Base-by-base conservation (phyloP, 2,329 filamentous ascomycete species). In the Leptographium procerum region DNA sequence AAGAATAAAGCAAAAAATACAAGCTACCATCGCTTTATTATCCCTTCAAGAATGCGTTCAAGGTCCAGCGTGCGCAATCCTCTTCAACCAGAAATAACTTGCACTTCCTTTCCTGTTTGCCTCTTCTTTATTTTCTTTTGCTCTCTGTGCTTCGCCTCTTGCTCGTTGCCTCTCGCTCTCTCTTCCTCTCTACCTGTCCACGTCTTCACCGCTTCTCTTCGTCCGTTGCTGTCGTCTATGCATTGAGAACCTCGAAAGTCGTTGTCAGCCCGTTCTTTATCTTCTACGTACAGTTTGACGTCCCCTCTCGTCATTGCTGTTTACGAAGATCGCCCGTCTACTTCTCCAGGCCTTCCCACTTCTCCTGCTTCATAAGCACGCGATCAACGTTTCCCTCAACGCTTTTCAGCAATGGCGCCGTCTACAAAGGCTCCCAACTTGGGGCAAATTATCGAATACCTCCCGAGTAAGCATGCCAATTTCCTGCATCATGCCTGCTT, bases 401-500 rank as follows among this genome's bases (percentile, higher is more conserved):
- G 8, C 9, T 22, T 43, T 36, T 22, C 43, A 16, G 26, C 53
- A 6, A 45, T 81, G 79, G 75, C 76, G 64, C 77, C 78, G 72
- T 76, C 78, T 64, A 73, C 66, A 70, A 64, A 73, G 70, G 69
- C 67, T 69, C 68, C 81, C 70, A 88, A 84, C 73, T 83, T 89
- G 75, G 91, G 89, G 62, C 89, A 95, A 76, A 85, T 96, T 66
- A 91, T 96, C 70, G 91, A 96, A 77, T 96, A 96, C 73, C 95
- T 96, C 67, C 88, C 91, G 77, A 89, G 91, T 95, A 79, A 68
- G 83, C 76, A 57, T n/a, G 60, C 61, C 36, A 19, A n/a, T n/a
- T 45, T 8, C 24, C 43, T 24, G n/a, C n/a, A 10, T 47, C n/a
- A 47, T 24, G 7, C n/a, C 47, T 28, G 5, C 47, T 51, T 10